Evolutionary conservation across 2,329 filamentous ascomycete genomes (phyloP).

Genomic region (Penicillium nordicum): DNA sequence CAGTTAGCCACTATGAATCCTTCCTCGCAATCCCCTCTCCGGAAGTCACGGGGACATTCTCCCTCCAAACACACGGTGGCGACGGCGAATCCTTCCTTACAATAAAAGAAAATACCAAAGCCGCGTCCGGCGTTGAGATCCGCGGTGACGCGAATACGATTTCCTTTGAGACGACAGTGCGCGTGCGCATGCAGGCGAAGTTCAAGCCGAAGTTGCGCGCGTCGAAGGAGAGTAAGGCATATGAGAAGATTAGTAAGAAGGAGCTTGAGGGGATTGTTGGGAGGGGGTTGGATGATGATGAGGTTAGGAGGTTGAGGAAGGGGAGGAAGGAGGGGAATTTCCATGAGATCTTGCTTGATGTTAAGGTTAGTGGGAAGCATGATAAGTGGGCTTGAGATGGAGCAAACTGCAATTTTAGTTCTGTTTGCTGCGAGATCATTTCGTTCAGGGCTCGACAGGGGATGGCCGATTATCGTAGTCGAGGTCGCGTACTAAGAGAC

Average conservation of each 20-base stretch:
- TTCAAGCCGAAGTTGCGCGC: constrained; percentile 84
- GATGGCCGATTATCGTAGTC: not conserved
- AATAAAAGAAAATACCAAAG: constrained; percentile 52
- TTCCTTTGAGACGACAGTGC: constrained; percentile 67
- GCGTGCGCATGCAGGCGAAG: constrained; percentile 88
- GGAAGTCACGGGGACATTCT: constrained; percentile 68
- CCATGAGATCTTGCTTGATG: constrained; percentile 77
- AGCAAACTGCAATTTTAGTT: not conserved
- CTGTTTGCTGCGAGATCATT: not conserved
- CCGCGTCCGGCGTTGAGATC: constrained; percentile 58
- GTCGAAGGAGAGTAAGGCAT: constrained; percentile 76
- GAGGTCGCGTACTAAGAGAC: not conserved
- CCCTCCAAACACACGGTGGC: constrained; percentile 60
- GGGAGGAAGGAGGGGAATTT: constrained; percentile 84
- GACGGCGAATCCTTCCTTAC: constrained; percentile 67
- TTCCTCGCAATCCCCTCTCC: constrained; percentile 64
- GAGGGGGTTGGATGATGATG: constrained; percentile 72
- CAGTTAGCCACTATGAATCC: constrained; percentile 78
- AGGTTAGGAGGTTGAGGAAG: constrained; percentile 77
- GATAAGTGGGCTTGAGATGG: constrained; percentile 64
- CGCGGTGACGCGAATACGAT: constrained; percentile 70
- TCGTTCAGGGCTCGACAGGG: not conserved
- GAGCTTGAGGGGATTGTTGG: constrained; percentile 82
- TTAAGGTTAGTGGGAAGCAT: constrained; percentile 90
- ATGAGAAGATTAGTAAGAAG: constrained; percentile 78